Evolutionary conservation across 257 asterid genomes (phyloP), one percentile per base, ranked within the genome.

Genomic region (Scutellaria barbata): DNA sequence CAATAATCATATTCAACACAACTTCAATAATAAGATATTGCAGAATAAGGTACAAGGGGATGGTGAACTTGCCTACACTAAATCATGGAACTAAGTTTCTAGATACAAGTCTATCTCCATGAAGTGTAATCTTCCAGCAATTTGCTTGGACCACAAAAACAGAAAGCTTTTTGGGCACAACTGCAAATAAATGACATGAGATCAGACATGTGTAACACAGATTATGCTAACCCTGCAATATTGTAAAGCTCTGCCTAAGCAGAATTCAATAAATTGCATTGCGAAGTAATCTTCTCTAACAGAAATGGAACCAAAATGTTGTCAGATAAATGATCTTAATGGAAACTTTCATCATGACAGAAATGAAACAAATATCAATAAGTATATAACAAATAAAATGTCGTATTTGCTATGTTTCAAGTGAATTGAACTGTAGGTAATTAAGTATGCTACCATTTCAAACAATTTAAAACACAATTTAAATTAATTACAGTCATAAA

Each of bases 131-230:
- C 87, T 94, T 94, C 98, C 97, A 90, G 81, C 90, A 61, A 72
- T 85, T 95, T 58, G 83, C 97, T 82, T 88, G 95, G 54, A 94
- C 87, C 86, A 85, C 74, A 69, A 94, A 94, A 50, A 89, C 92
- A 8, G 97, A 89, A 35, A 41, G 76, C 79, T 79, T 89, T 67
- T 90, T 90, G 14, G 96, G 96, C 72, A 90, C 96, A 80, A 86
- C 97, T 89, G 89, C 79, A 72, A 77, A 56, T 51, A 70, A 57
- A 45, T n/a, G 40, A 64, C 52, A 64, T 40, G 55, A 42, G 58
- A 56, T 71, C 35, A 65, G 68, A 63, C 3, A 35, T 40, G 66
- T 43, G 39, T 10, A 30, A 22, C 66, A 45, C 16, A 30, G 35
- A 30, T 30, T 30, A 3, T 30, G 35, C 35, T 30, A 17, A 41